These are phyloP conservation scores for Aplosporella prunicola DNA, from an alignment of 2,329 filamentous ascomycete species.

Conservation along the genomic window DNA sequence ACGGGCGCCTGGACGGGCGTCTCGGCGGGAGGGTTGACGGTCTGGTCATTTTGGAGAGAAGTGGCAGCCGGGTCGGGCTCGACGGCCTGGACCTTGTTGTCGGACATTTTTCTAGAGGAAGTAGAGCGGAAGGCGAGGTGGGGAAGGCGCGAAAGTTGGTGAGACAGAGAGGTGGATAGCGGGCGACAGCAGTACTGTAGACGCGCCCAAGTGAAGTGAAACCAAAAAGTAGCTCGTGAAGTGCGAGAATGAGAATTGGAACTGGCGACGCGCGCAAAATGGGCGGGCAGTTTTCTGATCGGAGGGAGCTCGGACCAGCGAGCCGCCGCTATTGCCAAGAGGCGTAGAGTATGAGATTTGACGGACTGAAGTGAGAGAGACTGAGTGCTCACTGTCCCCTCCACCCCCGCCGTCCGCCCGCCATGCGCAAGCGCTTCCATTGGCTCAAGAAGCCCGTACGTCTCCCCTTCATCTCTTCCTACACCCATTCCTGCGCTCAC, in stretches of 20 bases:
- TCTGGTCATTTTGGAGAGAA: slow-evolving; percentile 13
- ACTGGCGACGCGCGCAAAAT: too few species aligned
- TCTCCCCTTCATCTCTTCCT: slow-evolving; percentile 10
- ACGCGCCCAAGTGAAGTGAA: too few species aligned
- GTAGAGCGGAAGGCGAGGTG: neutral
- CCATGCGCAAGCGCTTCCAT: slow-evolving; percentile 52
- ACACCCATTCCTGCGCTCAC: neutral
- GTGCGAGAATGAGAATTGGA: neutral
- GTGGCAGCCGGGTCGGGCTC: slow-evolving; percentile 16
- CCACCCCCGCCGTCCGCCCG: slow-evolving; percentile 12
- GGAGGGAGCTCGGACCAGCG: slow-evolving; percentile 8
- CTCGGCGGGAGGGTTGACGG: slow-evolving; percentile 5
- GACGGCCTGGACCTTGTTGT: slow-evolving; percentile 13
- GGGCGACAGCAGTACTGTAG: neutral
- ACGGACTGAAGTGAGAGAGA: too few species aligned
- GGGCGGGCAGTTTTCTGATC: too few species aligned
- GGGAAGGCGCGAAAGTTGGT: neutral
- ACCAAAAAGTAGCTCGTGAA: neutral
- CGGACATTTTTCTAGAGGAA: slow-evolving; percentile 3
- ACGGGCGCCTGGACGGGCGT: neutral
- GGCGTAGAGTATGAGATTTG: too few species aligned
- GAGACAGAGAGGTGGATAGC: neutral
- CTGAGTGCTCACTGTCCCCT: neutral
- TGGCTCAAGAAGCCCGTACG: slow-evolving; percentile 57
- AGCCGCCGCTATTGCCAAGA: too few species aligned